Evolutionary conservation across 1,284 basidiomycete species (phyloP).

Genomic region (Erythrobasidium hasegawianum): DNA sequence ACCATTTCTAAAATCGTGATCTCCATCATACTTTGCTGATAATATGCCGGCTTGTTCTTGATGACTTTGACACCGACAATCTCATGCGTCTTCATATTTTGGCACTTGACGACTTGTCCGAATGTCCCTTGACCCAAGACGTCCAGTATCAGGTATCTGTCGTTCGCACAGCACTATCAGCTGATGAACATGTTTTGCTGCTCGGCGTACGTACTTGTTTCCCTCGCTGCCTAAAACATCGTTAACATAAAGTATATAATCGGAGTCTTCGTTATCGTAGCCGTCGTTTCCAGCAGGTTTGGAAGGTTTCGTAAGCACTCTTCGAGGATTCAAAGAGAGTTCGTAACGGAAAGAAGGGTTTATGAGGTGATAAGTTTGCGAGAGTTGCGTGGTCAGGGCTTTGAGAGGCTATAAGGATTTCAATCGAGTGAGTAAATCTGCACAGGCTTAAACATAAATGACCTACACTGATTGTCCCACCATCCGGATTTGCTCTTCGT

Average conservation of each 20-base stretch:
- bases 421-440: neutral
- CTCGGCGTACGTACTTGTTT: slow-evolving; percentile 73
- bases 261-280: slow-evolving; percentile 93
- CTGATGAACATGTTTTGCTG: too few species aligned
- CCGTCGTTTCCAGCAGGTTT: slow-evolving; percentile 90
- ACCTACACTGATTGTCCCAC: slow-evolving; percentile 29
- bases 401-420: slow-evolving; percentile 63
- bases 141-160: slow-evolving; percentile 92
- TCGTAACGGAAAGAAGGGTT: slow-evolving; percentile 91
- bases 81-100: slow-evolving; percentile 98
- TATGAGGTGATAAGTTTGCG: slow-evolving; percentile 86
- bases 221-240: slow-evolving; percentile 85
- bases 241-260: slow-evolving; percentile 96
- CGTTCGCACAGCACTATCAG: slow-evolving; percentile 26
- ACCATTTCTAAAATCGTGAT: slow-evolving; percentile 95
- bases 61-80: slow-evolving; percentile 98
- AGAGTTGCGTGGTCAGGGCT: slow-evolving; percentile 76
- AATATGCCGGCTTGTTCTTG: slow-evolving; percentile 99
- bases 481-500: slow-evolving; percentile 29
- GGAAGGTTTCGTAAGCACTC: slow-evolving; percentile 92
- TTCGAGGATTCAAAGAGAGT: slow-evolving; percentile 81
- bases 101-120: slow-evolving; percentile 98
- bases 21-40: slow-evolving; percentile 99
- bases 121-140: slow-evolving; percentile 98
- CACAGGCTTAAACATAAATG: neutral